Conservation (phyloP, 768 basidiomycete genomes). For the Botryobasidium botryosum region DNA sequence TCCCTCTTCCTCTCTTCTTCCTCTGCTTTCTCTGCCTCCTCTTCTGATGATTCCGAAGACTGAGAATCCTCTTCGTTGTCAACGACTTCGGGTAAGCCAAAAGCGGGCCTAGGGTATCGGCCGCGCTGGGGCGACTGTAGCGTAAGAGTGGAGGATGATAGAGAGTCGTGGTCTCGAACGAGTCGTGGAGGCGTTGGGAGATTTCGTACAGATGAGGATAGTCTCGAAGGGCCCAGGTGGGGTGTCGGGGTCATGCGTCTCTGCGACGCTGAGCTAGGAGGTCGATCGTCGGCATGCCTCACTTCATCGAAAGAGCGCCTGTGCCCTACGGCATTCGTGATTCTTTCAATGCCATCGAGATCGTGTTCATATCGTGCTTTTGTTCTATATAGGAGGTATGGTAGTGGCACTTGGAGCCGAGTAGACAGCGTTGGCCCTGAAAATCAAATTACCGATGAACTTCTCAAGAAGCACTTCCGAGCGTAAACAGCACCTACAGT, state of each 20-base stretch:
- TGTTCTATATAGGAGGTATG: constrained; percentile 70
- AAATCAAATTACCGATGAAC: neutral
- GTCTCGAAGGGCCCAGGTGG: neutral
- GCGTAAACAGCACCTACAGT: constrained; percentile 38
- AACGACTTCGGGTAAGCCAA: neutral
- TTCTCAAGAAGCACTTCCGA: neutral
- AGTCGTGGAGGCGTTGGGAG: neutral
- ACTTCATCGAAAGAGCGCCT: neutral
- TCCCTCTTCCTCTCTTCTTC: constrained; percentile 51
- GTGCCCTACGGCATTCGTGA: constrained; percentile 1
- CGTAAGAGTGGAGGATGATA: constrained; percentile 55
- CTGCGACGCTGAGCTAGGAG: neutral
- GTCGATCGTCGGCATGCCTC: neutral
- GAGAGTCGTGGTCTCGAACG: neutral
- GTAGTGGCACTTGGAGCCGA: constrained; percentile 65
- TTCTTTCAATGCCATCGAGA: constrained; percentile 48
- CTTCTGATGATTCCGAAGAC: constrained; percentile 29
- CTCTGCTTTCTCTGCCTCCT: constrained; percentile 36
- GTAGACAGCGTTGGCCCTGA: constrained; percentile 72
- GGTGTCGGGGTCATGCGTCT: neutral
- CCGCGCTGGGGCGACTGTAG: too few species aligned
- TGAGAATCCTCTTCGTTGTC: constrained; percentile 12
- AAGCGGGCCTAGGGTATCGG: too few species aligned
- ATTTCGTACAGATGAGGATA: neutral
- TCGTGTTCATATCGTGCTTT: constrained; percentile 77